A percentile compares a stretch with the other conserved stretches of the same genome.
Evolutionary conservation across 345 rosid species (phyloP).

Genomic region (Camelina laxa): DNA sequence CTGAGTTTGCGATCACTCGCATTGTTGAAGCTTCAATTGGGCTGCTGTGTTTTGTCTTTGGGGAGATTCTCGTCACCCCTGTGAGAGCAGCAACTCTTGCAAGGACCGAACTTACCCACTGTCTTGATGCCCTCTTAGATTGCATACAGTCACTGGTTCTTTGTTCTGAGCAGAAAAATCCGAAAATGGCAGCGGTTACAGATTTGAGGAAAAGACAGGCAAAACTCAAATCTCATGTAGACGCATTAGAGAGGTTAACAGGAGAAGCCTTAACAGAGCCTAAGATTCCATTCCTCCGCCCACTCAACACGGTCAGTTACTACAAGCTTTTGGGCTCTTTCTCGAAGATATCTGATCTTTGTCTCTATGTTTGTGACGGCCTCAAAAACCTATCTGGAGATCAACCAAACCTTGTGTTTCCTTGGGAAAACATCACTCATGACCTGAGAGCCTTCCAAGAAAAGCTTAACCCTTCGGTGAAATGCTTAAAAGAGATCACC

Average conservation of each 20-base stretch:
- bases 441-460: slow-evolving; percentile 52
- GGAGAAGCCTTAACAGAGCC: slow-evolving; percentile 63
- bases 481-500: slow-evolving; percentile 49
- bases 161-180: slow-evolving; percentile 38
- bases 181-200: slow-evolving; percentile 32
- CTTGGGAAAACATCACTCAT: slow-evolving; percentile 48
- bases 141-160: slow-evolving; percentile 43
- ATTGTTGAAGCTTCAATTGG: slow-evolving; percentile 65
- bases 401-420: slow-evolving; percentile 31
- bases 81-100: slow-evolving; percentile 66
- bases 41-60: slow-evolving; percentile 53
- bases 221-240: slow-evolving; percentile 46
- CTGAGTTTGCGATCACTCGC: slow-evolving; percentile 63
- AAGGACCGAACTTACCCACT: slow-evolving; percentile 49
- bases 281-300: slow-evolving; percentile 57
- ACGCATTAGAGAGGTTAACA: slow-evolving; percentile 45
- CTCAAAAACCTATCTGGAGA: slow-evolving; percentile 47
- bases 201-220: slow-evolving; percentile 45
- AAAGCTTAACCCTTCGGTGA: slow-evolving; percentile 48
- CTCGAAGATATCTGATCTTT: slow-evolving; percentile 51
- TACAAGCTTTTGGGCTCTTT: slow-evolving; percentile 49
- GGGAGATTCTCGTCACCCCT: slow-evolving; percentile 57
- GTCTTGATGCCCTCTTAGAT: slow-evolving; percentile 43
- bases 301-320: slow-evolving; percentile 52
- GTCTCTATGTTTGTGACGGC: slow-evolving; percentile 45